phyloP scores from a whole-genome alignment of 805 yeast genomes.

The Jamesozyma piceae region DNA sequence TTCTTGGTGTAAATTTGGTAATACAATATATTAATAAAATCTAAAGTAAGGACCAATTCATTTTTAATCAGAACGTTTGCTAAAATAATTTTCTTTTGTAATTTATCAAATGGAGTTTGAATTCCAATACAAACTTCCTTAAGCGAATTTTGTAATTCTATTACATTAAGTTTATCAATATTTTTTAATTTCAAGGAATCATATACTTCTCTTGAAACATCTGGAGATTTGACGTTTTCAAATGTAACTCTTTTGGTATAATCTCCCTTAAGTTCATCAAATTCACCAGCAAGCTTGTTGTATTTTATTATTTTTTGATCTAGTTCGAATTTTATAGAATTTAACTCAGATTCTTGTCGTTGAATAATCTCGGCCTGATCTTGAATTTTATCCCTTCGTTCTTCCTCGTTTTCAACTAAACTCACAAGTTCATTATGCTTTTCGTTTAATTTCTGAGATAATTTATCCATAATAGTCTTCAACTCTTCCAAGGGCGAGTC shows the following conservation, averaged over 20 bases:
- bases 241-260: neutral
- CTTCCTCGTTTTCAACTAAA: neutral
- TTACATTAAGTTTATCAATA: constrained; percentile 26
- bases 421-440: neutral
- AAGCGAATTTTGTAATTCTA: constrained; percentile 28
- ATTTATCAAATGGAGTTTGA: constrained; percentile 27
- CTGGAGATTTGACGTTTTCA: constrained; percentile 3
- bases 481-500: neutral
- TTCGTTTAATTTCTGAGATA: neutral
- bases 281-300: neutral
- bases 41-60: constrained; percentile 2
- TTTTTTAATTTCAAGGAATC: constrained; percentile 9
- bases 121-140: constrained; percentile 29
- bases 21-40: constrained; percentile 5
- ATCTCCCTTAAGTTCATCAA: constrained; percentile 1
- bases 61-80: constrained; percentile 6
- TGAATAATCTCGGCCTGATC: neutral
- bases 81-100: constrained; percentile 21
- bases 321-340: neutral
- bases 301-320: neutral
- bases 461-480: neutral
- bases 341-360: neutral
- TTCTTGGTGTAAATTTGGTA: neutral
- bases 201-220: neutral
- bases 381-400: neutral